A percentile compares a stretch with the other conserved stretches of the same genome.
Conservation (phyloP, 257 asterid genomes). For the Lavandula angustifolia region DNA sequence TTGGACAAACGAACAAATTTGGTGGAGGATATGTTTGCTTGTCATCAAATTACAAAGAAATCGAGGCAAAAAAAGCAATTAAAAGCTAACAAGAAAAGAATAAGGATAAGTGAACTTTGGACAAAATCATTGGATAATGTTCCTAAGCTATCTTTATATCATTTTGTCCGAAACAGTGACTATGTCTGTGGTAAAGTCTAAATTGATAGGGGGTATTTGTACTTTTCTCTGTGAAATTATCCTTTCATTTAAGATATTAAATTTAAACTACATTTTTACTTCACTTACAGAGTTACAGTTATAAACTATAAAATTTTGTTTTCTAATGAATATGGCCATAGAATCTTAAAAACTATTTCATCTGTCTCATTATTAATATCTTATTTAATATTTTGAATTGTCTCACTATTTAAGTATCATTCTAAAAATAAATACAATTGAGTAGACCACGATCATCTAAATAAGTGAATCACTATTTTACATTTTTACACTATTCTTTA, state of each 20-base stretch:
- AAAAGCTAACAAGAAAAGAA: slow-evolving; percentile 32
- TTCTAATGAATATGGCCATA: too few relatives aligned
- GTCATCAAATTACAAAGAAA: slow-evolving; percentile 8
- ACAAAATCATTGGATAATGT: slow-evolving; percentile 34
- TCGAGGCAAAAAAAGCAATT: slow-evolving; percentile 11
- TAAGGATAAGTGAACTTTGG: slow-evolving; percentile 29
- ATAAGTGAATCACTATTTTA: too few relatives aligned
- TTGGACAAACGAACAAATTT: slow-evolving; percentile 17
- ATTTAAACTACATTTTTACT: background rate
- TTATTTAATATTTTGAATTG: too few relatives aligned
- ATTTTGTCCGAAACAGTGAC: slow-evolving; percentile 18
- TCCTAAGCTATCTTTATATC: slow-evolving; percentile 23
- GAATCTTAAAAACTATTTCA: too few relatives aligned
- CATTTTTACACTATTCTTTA: too few relatives aligned
- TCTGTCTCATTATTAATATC: too few relatives aligned
- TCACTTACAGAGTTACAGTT: background rate
- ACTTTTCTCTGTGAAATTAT: too few relatives aligned
- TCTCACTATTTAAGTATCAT: too few relatives aligned
- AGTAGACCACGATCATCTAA: too few relatives aligned
- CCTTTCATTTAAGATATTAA: too few relatives aligned
- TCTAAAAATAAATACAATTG: too few relatives aligned
- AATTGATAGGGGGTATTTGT: background rate
- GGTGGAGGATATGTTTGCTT: slow-evolving; percentile 16
- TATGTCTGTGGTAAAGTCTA: background rate
- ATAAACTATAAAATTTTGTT: too few relatives aligned